Conservation (phyloP, 1,139 yeast species). For the Kurtzmaniella quercitrusa region DNA sequence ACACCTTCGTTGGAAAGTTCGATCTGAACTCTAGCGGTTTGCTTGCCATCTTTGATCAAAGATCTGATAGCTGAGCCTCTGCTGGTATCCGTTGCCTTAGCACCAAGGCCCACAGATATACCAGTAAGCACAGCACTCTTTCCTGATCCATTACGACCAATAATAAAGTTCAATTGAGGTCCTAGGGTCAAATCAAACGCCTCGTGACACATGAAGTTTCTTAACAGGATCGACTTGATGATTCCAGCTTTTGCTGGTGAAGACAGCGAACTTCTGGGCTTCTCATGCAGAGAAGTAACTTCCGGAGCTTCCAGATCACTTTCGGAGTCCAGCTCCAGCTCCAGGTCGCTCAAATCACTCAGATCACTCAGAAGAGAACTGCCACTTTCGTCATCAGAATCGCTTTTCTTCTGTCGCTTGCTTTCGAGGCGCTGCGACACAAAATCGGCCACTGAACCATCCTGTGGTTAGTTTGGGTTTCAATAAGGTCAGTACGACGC, state of each 20-base stretch:
- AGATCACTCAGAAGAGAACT: constrained; percentile 2
- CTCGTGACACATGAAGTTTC: constrained; percentile 82
- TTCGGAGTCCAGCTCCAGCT: constrained; percentile 2
- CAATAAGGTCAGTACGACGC: not conserved
- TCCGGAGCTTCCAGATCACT: constrained; percentile 3
- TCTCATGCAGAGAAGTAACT: constrained; percentile 4
- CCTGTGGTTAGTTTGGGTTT: constrained; percentile 11
- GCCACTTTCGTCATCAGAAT: constrained; percentile 5
- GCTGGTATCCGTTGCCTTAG: constrained; percentile 85
- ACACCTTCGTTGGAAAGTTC: constrained; percentile 59
- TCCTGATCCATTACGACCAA: constrained; percentile 95
- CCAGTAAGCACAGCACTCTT: constrained; percentile 92
- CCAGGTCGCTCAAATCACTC: constrained; percentile 1
- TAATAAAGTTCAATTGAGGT: constrained; percentile 82
- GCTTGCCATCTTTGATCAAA: constrained; percentile 74
- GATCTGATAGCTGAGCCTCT: constrained; percentile 71
- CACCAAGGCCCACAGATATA: constrained; percentile 88
- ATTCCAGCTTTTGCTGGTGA: constrained; percentile 48
- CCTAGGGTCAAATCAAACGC: constrained; percentile 74
- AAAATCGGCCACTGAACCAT: constrained; percentile 12
- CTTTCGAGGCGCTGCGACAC: constrained; percentile 14
- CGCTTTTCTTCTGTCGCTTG: constrained; percentile 10
- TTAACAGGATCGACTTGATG: constrained; percentile 52
- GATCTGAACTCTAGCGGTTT: constrained; percentile 57
- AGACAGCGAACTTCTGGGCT: constrained; percentile 4